Conservation (phyloP, 192 early-diverging fungal species). For the Podila clonocystis region DNA sequence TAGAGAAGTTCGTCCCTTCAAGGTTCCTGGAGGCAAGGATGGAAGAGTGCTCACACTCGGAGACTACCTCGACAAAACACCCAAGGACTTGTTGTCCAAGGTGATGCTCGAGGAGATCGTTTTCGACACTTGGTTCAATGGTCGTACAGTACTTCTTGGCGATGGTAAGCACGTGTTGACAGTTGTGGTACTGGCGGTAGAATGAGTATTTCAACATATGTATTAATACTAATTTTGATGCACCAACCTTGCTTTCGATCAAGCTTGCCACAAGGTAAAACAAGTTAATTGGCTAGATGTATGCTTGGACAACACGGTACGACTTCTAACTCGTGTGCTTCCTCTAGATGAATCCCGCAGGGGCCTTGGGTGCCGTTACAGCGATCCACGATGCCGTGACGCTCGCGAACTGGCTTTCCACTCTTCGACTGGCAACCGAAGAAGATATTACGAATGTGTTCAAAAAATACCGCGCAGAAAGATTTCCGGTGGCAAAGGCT, state of each 20-base stretch:
- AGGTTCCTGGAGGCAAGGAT: not conserved
- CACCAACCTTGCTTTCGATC: too few relatives aligned
- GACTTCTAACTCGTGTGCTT: too few relatives aligned
- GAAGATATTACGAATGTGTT: not conserved
- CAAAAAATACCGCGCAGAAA: not conserved
- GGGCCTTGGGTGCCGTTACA: not conserved
- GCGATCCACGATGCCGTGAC: not conserved
- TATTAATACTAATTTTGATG: too few relatives aligned
- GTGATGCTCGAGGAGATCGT: constrained; percentile 9
- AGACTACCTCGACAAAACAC: constrained; percentile 6
- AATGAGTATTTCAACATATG: too few relatives aligned
- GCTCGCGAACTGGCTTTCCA: not conserved
- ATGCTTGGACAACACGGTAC: too few relatives aligned
- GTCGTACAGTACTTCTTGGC: not conserved
- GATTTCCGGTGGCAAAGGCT: not conserved
- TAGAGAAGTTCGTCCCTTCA: constrained; percentile 12
- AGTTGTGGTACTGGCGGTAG: too few relatives aligned
- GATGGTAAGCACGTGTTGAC: not conserved
- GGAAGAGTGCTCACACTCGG: not conserved
- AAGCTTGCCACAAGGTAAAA: too few relatives aligned
- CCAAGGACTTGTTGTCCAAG: constrained; percentile 14
- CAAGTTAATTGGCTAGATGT: too few relatives aligned
- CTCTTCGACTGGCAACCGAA: not conserved
- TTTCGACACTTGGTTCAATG: too few relatives aligned
- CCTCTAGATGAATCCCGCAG: not conserved